These are phyloP conservation scores for Gossypium australe DNA, from an alignment of 345 rosid genomes.

Conservation along the genomic window DNA sequence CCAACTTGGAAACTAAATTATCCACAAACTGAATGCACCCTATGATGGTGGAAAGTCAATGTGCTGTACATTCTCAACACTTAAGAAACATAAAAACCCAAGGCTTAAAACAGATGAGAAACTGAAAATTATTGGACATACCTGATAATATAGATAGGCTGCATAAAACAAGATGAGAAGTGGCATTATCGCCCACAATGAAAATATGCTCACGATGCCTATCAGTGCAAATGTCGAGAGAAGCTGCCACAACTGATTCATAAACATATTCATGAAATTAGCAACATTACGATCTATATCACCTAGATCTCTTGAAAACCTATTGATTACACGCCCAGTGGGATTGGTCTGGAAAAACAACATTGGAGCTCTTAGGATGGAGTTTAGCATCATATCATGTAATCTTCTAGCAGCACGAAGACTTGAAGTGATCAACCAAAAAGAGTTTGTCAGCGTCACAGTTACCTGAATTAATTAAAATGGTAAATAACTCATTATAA, in stretches of 20 bases:
- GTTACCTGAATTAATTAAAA: constrained; percentile 46
- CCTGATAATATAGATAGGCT: constrained; percentile 94
- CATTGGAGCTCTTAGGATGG: constrained; percentile 89
- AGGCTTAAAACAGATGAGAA: not conserved
- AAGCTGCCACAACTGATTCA: constrained; percentile 76
- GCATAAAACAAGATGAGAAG: constrained; percentile 81
- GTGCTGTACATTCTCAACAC: not conserved
- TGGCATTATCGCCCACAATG: constrained; percentile 94
- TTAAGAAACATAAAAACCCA: not conserved
- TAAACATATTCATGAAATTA: constrained; percentile 56
- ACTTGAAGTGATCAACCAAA: constrained; percentile 84
- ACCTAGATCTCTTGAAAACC: constrained; percentile 90
- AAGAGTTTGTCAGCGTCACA: constrained; percentile 72
- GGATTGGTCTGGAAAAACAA: constrained; percentile 94
- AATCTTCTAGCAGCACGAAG: constrained; percentile 74
- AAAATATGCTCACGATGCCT: constrained; percentile 79
- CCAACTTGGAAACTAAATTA: not conserved
- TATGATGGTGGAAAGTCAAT: not conserved
- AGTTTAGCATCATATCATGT: constrained; percentile 73
- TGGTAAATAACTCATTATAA: not conserved
- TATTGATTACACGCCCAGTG: constrained; percentile 78
- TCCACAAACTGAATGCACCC: not conserved
- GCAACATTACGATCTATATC: constrained; percentile 88
- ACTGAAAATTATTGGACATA: constrained; percentile 15
- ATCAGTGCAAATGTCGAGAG: constrained; percentile 87